phyloP scores from a whole-genome alignment of 2,329 filamentous ascomycete genomes.

The Decorospora gaudefroyi region DNA sequence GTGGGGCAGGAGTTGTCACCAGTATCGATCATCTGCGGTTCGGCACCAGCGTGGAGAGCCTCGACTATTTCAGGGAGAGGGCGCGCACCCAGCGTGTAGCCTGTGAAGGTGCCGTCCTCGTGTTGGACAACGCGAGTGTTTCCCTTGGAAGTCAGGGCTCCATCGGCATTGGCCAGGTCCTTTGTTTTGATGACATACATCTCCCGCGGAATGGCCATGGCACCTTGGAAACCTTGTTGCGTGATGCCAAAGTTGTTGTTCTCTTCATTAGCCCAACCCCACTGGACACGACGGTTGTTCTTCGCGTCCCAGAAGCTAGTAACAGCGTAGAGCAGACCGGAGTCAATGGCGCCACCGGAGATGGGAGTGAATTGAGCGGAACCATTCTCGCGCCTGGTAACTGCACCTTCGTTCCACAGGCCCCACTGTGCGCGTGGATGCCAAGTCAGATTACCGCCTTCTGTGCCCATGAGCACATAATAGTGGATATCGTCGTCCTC shows the following conservation, averaged over 20 bases:
- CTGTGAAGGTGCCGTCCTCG: conserved; percentile 49
- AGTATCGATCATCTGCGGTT: conserved; percentile 29
- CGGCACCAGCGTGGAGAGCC: conserved; percentile 41
- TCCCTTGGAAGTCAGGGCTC: conserved; percentile 41
- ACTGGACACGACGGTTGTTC: conserved; percentile 55
- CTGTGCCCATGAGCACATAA: conserved; percentile 51
- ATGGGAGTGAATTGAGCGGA: conserved; percentile 52
- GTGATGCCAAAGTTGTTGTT: conserved; percentile 48
- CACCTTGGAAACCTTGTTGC: conserved; percentile 54
- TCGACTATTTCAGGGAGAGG: conserved; percentile 53
- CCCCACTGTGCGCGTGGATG: conserved; percentile 50
- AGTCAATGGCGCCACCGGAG: conserved; percentile 52
- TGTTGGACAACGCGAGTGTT: conserved; percentile 45
- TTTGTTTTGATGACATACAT: conserved; percentile 53
- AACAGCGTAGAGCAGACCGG: conserved; percentile 53
- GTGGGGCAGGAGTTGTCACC: conserved; percentile 17
- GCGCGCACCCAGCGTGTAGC: conserved; percentile 52
- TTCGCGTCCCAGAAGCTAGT: conserved; percentile 56
- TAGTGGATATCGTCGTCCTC: conserved; percentile 52
- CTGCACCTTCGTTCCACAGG: conserved; percentile 53
- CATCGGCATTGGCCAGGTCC: conserved; percentile 46
- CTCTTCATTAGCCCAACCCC: conserved; percentile 55
- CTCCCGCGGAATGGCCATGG: conserved; percentile 52
- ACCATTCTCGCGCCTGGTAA: conserved; percentile 51
- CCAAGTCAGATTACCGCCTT: conserved; percentile 53